phyloP scores from a whole-genome alignment of 164 flowering plant genomes.

The Macadamia integrifolia region DNA sequence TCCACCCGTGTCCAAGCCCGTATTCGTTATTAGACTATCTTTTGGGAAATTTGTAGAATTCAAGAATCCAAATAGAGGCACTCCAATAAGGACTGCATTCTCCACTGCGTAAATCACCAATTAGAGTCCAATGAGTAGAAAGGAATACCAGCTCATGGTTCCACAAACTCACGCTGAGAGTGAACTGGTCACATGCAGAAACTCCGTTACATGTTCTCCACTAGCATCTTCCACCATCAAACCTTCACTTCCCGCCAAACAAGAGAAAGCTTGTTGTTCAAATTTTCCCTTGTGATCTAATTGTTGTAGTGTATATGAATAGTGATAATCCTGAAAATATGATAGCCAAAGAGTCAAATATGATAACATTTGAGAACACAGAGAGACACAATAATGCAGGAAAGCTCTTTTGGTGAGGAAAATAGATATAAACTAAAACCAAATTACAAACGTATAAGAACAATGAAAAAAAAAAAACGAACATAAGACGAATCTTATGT shows the following conservation, averaged over 20 bases:
- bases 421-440: too few species aligned
- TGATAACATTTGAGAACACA: not conserved
- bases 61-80: not conserved
- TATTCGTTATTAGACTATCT: too few species aligned
- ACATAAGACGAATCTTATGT: too few species aligned
- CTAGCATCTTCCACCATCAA: conserved; percentile 53
- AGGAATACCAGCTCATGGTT: not conserved
- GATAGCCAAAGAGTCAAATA: not conserved
- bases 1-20: too few species aligned
- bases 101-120: not conserved
- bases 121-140: not conserved
- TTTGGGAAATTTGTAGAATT: too few species aligned
- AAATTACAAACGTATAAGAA: not conserved
- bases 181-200: conserved; percentile 90
- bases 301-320: conserved; percentile 76
- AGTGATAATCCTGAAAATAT: conserved; percentile 59
- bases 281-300: conserved; percentile 62
- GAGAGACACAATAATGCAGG: too few species aligned
- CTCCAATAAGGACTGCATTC: not conserved
- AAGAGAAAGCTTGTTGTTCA: conserved; percentile 87
- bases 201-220: conserved; percentile 79
- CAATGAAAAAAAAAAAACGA: not conserved
- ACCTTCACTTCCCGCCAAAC: conserved; percentile 96
- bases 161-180: conserved; percentile 78
- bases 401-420: too few species aligned